A percentile compares a stretch with the other conserved stretches of the same genome.
Conservation (phyloP, 345 rosid genomes). For the Salix koriyanagi region DNA sequence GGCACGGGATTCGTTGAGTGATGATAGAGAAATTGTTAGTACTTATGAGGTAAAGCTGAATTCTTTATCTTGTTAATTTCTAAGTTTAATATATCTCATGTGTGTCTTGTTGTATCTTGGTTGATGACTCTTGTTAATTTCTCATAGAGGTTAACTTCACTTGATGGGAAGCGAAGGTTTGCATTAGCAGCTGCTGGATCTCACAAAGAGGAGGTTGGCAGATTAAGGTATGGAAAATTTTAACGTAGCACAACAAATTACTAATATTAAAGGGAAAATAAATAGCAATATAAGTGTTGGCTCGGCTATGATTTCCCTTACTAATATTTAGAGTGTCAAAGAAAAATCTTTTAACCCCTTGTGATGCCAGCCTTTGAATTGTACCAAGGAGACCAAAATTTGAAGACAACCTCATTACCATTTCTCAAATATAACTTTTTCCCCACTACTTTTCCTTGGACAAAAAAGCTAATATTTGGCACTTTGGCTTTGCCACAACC, state of each 20-base stretch:
- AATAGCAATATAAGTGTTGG: background rate
- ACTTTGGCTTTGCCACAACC: background rate
- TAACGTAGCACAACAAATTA: background rate
- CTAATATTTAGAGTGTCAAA: background rate
- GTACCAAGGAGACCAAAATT: constrained; percentile 1
- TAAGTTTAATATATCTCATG: background rate
- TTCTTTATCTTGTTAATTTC: background rate
- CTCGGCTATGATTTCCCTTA: background rate
- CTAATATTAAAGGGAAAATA: background rate
- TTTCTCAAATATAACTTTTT: background rate
- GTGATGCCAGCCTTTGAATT: background rate
- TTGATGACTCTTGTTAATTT: constrained; percentile 10
- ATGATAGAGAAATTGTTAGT: constrained; percentile 89
- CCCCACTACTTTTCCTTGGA: background rate
- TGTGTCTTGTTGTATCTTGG: background rate
- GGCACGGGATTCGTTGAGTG: constrained; percentile 86
- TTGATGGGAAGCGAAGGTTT: constrained; percentile 96
- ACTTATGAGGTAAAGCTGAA: constrained; percentile 72
- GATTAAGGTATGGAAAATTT: constrained; percentile 59
- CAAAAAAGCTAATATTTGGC: background rate
- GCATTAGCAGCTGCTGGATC: constrained; percentile 92
- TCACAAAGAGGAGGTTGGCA: constrained; percentile 86
- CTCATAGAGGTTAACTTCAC: constrained; percentile 86
- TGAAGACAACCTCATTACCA: background rate
- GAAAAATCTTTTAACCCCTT: background rate